phyloP scores from a whole-genome alignment of 2,329 filamentous ascomycete genomes.

The Clonostachys rosea region DNA sequence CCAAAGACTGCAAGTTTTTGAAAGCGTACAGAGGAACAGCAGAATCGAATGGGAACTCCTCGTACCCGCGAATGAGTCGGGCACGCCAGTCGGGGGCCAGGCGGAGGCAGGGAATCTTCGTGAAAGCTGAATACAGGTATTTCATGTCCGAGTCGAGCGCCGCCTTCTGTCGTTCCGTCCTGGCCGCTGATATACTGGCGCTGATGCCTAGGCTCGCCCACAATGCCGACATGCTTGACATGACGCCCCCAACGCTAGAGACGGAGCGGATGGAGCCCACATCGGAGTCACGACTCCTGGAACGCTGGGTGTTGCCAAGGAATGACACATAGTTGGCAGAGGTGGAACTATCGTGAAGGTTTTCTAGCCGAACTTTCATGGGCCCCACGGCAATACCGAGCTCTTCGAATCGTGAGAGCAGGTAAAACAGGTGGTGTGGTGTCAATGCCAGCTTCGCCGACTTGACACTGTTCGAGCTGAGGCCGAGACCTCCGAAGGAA shows the following conservation, averaged over 20 bases:
- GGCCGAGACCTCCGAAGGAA: conserved; percentile 79
- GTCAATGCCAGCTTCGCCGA: conserved; percentile 89
- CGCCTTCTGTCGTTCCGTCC: conserved; percentile 85
- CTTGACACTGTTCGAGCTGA: conserved; percentile 81
- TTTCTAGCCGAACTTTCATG: conserved; percentile 94
- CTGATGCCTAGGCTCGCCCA: conserved; percentile 87
- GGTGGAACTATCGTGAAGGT: conserved; percentile 81
- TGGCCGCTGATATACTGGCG: conserved; percentile 72
- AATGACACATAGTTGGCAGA: conserved; percentile 96
- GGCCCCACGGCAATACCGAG: conserved; percentile 85
- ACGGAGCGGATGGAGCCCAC: conserved; percentile 91
- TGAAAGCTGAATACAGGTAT: conserved; percentile 97
- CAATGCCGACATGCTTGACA: conserved; percentile 92
- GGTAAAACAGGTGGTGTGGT: conserved; percentile 93
- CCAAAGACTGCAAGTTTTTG: conserved; percentile 91
- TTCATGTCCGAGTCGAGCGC: conserved; percentile 83
- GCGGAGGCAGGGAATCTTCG: conserved; percentile 90
- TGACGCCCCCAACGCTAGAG: conserved; percentile 92
- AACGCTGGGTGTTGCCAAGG: conserved; percentile 71
- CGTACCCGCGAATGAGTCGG: conserved; percentile 84
- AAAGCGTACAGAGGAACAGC: conserved; percentile 95
- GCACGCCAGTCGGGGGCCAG: conserved; percentile 92
- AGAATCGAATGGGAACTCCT: conserved; percentile 97
- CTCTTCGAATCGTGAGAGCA: conserved; percentile 92
- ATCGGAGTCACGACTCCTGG: conserved; percentile 75